A percentile compares a stretch with the other conserved stretches of the same genome.
Conservation (phyloP, 2,329 filamentous ascomycete genomes). For the Dissoconium aciculare region DNA sequence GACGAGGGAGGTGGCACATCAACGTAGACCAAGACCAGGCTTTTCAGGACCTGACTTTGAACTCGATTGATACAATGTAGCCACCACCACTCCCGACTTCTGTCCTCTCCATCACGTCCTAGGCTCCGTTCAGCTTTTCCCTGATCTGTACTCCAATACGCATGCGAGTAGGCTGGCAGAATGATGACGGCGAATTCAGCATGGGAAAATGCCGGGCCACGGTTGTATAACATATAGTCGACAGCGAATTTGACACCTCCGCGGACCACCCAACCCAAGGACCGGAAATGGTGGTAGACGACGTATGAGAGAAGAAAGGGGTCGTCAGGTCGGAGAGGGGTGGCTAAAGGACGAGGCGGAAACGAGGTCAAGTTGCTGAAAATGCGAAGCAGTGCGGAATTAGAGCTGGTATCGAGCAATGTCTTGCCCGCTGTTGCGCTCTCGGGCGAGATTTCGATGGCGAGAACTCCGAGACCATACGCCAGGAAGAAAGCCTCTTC, state of each 20-base stretch:
- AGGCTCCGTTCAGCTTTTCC: conserved; percentile 32
- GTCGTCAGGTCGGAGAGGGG: conserved; percentile 48
- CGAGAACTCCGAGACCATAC: conserved; percentile 63
- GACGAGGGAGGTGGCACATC: conserved; percentile 72
- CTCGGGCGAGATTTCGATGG: conserved; percentile 36
- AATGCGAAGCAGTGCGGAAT: conserved; percentile 42
- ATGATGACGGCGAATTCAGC: conserved; percentile 84
- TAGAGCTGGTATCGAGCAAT: conserved; percentile 7
- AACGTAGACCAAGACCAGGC: conserved; percentile 75
- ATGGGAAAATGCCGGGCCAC: conserved; percentile 85
- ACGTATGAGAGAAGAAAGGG: conserved; percentile 74
- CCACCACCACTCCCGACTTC: conserved; percentile 52
- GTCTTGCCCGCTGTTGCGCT: background rate
- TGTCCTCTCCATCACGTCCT: conserved; percentile 29
- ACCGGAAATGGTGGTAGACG: conserved; percentile 91
- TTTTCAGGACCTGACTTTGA: conserved; percentile 80
- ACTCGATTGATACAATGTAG: conserved; percentile 82
- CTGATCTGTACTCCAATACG: conserved; percentile 48
- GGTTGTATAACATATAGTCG: conserved; percentile 86
- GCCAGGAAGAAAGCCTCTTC: conserved; percentile 86
- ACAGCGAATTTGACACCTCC: conserved; percentile 88
- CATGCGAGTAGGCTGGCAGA: conserved; percentile 62
- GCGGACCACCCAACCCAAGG: conserved; percentile 84
- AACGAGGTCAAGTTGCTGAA: conserved; percentile 30
- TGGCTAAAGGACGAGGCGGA: conserved; percentile 51